A percentile compares a stretch with the other conserved stretches of the same genome.
phyloP scores from a whole-genome alignment of 2,329 filamentous ascomycete species.

The Fusarium poae region DNA sequence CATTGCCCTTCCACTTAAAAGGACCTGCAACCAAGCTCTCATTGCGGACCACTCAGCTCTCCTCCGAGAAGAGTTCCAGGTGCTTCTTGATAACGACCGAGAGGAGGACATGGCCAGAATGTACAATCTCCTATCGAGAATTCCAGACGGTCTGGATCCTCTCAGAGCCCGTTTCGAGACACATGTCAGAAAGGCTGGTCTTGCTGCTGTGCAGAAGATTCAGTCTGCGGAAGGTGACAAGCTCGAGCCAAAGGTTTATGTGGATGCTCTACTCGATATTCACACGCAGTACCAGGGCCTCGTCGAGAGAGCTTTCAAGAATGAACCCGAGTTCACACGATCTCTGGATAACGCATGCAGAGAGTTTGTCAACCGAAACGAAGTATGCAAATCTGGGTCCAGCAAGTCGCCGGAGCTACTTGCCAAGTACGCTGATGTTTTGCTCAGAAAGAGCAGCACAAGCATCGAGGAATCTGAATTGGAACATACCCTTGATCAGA shows the following conservation, averaged over 20 bases:
- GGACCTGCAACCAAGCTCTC: constrained; percentile 87
- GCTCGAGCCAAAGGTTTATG: constrained; percentile 95
- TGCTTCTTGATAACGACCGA: constrained; percentile 91
- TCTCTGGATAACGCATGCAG: constrained; percentile 97
- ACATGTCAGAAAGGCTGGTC: constrained; percentile 90
- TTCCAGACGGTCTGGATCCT: constrained; percentile 91
- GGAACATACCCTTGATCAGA: constrained; percentile 87
- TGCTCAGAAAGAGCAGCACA: constrained; percentile 92
- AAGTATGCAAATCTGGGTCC: constrained; percentile 92
- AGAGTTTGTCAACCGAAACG: constrained; percentile 98
- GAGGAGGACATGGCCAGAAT: constrained; percentile 96
- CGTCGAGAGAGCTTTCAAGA: constrained; percentile 91
- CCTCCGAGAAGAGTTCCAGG: constrained; percentile 95
- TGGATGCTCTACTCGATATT: constrained; percentile 93
- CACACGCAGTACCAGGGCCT: constrained; percentile 93
- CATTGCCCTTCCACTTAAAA: constrained; percentile 86
- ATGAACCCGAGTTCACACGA: constrained; percentile 96
- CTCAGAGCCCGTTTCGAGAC: constrained; percentile 88
- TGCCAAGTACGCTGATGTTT: constrained; percentile 93
- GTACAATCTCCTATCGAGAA: constrained; percentile 91
- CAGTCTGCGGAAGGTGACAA: constrained; percentile 86
- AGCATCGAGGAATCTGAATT: constrained; percentile 94
- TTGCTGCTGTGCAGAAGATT: constrained; percentile 91
- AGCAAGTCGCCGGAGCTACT: constrained; percentile 95
- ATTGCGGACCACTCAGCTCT: constrained; percentile 88